Evolutionary conservation across 177 flowering plant species (phyloP), one percentile per base, ranked within the genome.

Genomic region (Vitis hybrid): DNA sequence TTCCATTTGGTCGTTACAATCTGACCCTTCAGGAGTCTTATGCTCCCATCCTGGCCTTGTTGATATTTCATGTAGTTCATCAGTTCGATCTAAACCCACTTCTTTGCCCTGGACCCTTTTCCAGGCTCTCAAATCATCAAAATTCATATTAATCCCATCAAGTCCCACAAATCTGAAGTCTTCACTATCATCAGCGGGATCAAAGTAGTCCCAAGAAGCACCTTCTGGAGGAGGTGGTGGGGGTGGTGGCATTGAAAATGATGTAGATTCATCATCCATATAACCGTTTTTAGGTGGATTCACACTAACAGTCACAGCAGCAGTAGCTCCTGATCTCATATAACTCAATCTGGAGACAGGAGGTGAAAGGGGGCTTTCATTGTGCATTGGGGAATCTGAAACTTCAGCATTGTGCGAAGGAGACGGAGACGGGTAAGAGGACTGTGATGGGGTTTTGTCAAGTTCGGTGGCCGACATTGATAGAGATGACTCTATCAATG

Each of bases 131-230:
- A 75, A 39, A 64, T 81, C 77, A 64, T 78, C 83, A 66, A 72
- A 79, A 64, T 75, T 75, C 45, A 65, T 49, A 65, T 78, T 74
- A 61, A 65, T 58, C 49, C 32, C 83, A 71, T 77, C 72, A 11
- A 75, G 83, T 11, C 76, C 80, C 48, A 68, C 61, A 78, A 87
- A 87, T 66, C 86, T 66, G 63, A 89, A 82, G 71, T 90, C 83
- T 69, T 84, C 84, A 51, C 34, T 9, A 11, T 81, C 79, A 67
- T 79, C 91, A 67, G 59, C 13, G 23, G 96, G 80, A 21, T 90
- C 91, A 68, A 95, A 93, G 69, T 61, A 95, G 72, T 95, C 99
- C 98, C 99, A 95, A 8, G 95, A 86, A 19, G 80, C 68, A 48
- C 80, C 91, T 1, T 82, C 89, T 49, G 82, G 87, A 32, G 73